Evolutionary conservation across 2,329 filamentous ascomycete genomes (phyloP).

Genomic region (Cladophialophora carrionii): DNA sequence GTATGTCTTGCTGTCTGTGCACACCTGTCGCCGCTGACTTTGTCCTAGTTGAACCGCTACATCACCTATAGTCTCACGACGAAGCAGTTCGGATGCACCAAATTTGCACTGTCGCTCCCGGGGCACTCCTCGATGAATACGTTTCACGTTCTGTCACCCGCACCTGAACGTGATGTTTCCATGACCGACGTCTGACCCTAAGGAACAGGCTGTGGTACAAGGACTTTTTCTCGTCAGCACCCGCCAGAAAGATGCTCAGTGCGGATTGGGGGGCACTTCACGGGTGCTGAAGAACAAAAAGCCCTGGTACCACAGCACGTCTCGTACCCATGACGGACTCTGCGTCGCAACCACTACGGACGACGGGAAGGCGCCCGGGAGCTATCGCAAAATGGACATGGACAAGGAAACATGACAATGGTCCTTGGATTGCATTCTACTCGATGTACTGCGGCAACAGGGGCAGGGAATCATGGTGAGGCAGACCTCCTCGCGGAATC

Average conservation of each 20-base stretch:
- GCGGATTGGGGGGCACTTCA: too few species aligned
- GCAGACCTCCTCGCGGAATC: not conserved
- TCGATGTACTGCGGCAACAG: not conserved
- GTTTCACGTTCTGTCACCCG: conserved; percentile 22
- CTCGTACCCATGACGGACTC: not conserved
- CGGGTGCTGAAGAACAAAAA: not conserved
- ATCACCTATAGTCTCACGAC: conserved; percentile 44
- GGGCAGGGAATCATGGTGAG: not conserved
- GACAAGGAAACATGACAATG: not conserved
- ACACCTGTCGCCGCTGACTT: not conserved
- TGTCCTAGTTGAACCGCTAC: conserved; percentile 43
- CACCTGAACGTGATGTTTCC: conserved; percentile 16
- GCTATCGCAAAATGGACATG: not conserved
- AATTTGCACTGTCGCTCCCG: conserved; percentile 23
- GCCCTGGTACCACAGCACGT: not conserved
- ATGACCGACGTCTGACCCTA: conserved; percentile 26
- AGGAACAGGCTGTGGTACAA: not conserved
- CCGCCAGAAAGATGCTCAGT: not conserved
- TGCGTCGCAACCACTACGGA: not conserved
- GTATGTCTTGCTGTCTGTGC: conserved; percentile 40
- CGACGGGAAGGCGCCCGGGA: not conserved
- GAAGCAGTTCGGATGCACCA: conserved; percentile 44
- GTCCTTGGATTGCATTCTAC: not conserved
- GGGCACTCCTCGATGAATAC: conserved; percentile 17
- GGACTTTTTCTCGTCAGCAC: not conserved